Percentiles rank a stretch among this genome's conserved stretches.
These are phyloP conservation scores for Acer campestre DNA, from an alignment of 345 rosid genomes.

Conservation along the genomic window DNA sequence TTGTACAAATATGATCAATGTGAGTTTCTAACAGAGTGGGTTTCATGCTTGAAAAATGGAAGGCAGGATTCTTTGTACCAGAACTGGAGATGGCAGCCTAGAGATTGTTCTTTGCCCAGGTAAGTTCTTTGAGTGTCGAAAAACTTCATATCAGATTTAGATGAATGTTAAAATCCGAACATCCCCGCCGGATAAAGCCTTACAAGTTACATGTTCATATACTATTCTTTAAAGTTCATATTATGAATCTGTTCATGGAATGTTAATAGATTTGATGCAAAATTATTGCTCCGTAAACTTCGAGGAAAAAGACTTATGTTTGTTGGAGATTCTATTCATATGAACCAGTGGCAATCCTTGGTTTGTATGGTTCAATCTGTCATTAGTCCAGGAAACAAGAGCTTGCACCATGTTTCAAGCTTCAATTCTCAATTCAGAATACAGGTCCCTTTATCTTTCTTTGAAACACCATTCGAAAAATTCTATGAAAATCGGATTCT, in stretches of 20 bases:
- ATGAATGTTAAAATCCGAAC: no score
- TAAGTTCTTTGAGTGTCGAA: slow-evolving; percentile 13
- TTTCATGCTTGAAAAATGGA: slow-evolving; percentile 74
- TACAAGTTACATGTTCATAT: no score
- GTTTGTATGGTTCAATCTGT: slow-evolving; percentile 65
- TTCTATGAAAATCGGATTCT: no score
- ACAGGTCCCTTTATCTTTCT: slow-evolving; percentile 38
- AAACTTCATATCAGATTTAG: no score
- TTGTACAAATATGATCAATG: slow-evolving; percentile 79
- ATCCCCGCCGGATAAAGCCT: neutral
- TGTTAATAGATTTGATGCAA: slow-evolving; percentile 50
- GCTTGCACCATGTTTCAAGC: slow-evolving; percentile 35
- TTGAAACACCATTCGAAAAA: no score
- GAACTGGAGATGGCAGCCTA: slow-evolving; percentile 98
- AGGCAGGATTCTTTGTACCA: slow-evolving; percentile 78
- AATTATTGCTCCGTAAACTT: slow-evolving; percentile 54
- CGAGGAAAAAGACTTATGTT: slow-evolving; percentile 66
- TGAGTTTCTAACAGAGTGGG: slow-evolving; percentile 64
- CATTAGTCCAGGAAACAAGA: slow-evolving; percentile 40
- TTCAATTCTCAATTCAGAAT: slow-evolving; percentile 35
- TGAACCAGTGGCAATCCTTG: slow-evolving; percentile 73
- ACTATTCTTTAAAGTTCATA: no score
- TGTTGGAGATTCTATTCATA: slow-evolving; percentile 68
- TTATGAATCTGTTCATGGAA: neutral
- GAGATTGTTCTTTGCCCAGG: slow-evolving; percentile 83